phyloP scores from a whole-genome alignment of 768 basidiomycete species.

The Hygrophorus russula region DNA sequence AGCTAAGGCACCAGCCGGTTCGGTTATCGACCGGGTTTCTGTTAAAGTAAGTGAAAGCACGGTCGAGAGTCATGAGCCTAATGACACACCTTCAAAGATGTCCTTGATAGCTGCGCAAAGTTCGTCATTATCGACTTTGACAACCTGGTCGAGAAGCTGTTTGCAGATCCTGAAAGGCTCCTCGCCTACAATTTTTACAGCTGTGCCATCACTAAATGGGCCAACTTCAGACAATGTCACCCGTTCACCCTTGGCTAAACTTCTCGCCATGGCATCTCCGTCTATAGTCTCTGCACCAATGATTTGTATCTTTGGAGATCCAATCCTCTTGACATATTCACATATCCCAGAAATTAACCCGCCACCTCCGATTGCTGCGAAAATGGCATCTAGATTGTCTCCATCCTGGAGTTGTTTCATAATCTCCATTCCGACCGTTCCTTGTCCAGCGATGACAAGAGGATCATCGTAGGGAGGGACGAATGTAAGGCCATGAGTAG shows the following conservation, averaged over 20 bases:
- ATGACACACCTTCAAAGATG: slow-evolving; percentile 78
- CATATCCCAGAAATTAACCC: slow-evolving; percentile 86
- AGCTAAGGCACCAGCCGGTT: slow-evolving; percentile 90
- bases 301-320: slow-evolving; percentile 69
- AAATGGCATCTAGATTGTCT: slow-evolving; percentile 72
- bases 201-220: slow-evolving; percentile 95
- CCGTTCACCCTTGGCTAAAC: slow-evolving; percentile 70
- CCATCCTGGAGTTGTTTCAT: slow-evolving; percentile 77
- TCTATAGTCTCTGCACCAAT: slow-evolving; percentile 92
- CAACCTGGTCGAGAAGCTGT: slow-evolving; percentile 69
- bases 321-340: slow-evolving; percentile 89
- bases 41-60: slow-evolving; percentile 2
- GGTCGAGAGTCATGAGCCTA: background rate
- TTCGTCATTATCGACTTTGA: slow-evolving; percentile 88
- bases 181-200: slow-evolving; percentile 89
- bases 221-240: slow-evolving; percentile 84
- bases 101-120: slow-evolving; percentile 99
- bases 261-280: slow-evolving; percentile 87
- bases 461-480: slow-evolving; percentile 98
- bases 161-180: slow-evolving; percentile 92
- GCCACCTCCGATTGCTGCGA: slow-evolving; percentile 89
- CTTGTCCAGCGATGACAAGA: slow-evolving; percentile 93
- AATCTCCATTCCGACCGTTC: slow-evolving; percentile 90
- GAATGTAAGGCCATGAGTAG: slow-evolving; percentile 66
- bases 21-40: slow-evolving; percentile 95